phyloP scores from a whole-genome alignment of 768 basidiomycete genomes.

The Mycena latifolia region DNA sequence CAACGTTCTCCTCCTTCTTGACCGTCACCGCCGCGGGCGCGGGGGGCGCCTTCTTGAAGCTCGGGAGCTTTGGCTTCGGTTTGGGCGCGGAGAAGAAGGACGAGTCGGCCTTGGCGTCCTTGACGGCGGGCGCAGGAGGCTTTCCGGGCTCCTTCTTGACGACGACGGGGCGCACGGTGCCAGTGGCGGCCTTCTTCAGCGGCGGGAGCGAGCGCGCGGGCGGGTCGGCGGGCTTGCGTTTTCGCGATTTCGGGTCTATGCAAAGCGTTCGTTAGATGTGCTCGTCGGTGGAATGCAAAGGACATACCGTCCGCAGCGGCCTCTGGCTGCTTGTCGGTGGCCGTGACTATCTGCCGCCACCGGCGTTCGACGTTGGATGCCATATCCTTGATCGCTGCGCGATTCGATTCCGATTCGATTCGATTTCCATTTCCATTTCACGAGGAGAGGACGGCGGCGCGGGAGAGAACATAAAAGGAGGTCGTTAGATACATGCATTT shows the following conservation, averaged over 20 bases:
- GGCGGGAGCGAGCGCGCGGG: slow-evolving; percentile 65
- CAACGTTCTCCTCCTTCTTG: slow-evolving; percentile 73
- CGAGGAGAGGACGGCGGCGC: slow-evolving; percentile 40
- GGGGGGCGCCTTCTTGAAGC: slow-evolving; percentile 83
- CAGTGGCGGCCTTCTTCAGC: slow-evolving; percentile 74
- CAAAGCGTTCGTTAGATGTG: too few species aligned
- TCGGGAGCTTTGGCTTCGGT: slow-evolving; percentile 85
- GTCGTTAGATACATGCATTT: slow-evolving; percentile 78
- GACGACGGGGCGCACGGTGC: slow-evolving; percentile 52
- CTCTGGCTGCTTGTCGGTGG: slow-evolving; percentile 51
- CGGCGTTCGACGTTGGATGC: slow-evolving; percentile 88
- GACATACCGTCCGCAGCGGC: slow-evolving; percentile 76
- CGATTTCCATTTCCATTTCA: slow-evolving; percentile 31
- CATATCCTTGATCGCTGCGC: slow-evolving; percentile 93
- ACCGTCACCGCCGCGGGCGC: slow-evolving; percentile 38
- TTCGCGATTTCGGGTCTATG: slow-evolving; percentile 73
- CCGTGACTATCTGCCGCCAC: slow-evolving; percentile 76
- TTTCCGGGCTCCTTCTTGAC: slow-evolving; percentile 68
- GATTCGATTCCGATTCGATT: slow-evolving; percentile 25
- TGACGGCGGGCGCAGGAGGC: slow-evolving; percentile 54
- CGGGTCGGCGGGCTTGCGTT: slow-evolving; percentile 77
- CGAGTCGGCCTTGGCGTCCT: slow-evolving; percentile 87
- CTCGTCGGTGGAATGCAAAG: too few species aligned
- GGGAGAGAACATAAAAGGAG: slow-evolving; percentile 54
- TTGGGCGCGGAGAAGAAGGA: slow-evolving; percentile 93